These are phyloP conservation scores for Candida wancherniae DNA, from an alignment of 805 yeast genomes.

Conservation along the genomic window DNA sequence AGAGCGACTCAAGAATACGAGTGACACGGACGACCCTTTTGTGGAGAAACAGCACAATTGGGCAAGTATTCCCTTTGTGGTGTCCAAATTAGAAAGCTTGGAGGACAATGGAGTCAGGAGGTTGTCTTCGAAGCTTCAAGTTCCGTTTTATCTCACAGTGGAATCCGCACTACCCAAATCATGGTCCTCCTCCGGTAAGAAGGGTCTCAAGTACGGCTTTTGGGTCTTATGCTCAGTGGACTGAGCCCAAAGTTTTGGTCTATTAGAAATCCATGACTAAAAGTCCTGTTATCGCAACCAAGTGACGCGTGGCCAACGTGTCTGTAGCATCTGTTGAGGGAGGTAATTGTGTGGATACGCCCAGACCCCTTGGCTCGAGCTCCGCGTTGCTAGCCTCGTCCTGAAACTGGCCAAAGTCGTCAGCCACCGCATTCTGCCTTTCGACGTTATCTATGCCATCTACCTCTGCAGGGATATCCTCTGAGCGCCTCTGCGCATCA, in stretches of 20 bases:
- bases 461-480: conserved; percentile 21
- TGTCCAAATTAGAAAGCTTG: conserved; percentile 3
- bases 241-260: background rate
- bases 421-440: conserved; percentile 5
- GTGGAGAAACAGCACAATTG: conserved; percentile 27
- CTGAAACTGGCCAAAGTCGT: conserved; percentile 7
- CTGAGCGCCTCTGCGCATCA: conserved; percentile 44
- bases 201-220: conserved; percentile 22
- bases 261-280: conserved; percentile 50
- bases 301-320: conserved; percentile 49
- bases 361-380: conserved; percentile 12
- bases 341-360: conserved; percentile 14
- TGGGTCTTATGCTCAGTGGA: conserved; percentile 19
- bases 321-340: conserved; percentile 18
- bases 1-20: conserved; percentile 4
- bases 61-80: conserved; percentile 30
- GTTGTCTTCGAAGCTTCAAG: conserved; percentile 7
- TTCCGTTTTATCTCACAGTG: conserved; percentile 30
- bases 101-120: background rate
- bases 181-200: conserved; percentile 14
- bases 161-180: conserved; percentile 22
- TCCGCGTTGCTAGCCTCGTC: conserved; percentile 16
- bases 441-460: conserved; percentile 32
- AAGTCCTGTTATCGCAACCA: conserved; percentile 53
- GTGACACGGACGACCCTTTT: conserved; percentile 2